phyloP scores from a whole-genome alignment of 345 rosid genomes.

The Heritiera fomes region DNA sequence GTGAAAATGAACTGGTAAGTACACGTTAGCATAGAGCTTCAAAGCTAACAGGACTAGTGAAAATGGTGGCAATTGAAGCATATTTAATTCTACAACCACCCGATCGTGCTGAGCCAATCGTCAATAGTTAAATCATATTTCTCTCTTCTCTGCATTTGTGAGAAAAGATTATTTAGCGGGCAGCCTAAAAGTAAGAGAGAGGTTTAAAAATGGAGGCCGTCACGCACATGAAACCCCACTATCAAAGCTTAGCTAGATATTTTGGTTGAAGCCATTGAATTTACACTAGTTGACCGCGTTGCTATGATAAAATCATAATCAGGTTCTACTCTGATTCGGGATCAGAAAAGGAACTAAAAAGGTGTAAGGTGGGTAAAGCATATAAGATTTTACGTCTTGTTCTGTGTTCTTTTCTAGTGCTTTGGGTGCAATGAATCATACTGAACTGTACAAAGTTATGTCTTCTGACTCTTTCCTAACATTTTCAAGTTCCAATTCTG shows the following conservation, averaged over 20 bases:
- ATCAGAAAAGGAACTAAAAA: neutral
- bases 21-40: neutral
- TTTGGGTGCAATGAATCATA: no score
- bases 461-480: neutral
- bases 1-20: neutral
- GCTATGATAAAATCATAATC: neutral
- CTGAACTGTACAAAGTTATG: no score
- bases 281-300: neutral
- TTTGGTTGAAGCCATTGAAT: neutral
- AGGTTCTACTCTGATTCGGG: neutral
- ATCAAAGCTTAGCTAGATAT: neutral
- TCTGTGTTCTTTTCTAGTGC: neutral
- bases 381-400: slow-evolving; percentile 1
- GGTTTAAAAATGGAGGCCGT: neutral
- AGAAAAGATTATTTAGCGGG: neutral
- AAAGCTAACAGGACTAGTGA: neutral
- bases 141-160: neutral
- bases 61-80: neutral
- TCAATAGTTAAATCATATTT: neutral
- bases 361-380: neutral
- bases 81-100: neutral
- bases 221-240: neutral
- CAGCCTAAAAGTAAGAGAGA: neutral
- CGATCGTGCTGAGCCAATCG: neutral
- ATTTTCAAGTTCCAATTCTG: neutral